Conservation (phyloP, 768 basidiomycete genomes). For the Xerocomellus dryophilus region DNA sequence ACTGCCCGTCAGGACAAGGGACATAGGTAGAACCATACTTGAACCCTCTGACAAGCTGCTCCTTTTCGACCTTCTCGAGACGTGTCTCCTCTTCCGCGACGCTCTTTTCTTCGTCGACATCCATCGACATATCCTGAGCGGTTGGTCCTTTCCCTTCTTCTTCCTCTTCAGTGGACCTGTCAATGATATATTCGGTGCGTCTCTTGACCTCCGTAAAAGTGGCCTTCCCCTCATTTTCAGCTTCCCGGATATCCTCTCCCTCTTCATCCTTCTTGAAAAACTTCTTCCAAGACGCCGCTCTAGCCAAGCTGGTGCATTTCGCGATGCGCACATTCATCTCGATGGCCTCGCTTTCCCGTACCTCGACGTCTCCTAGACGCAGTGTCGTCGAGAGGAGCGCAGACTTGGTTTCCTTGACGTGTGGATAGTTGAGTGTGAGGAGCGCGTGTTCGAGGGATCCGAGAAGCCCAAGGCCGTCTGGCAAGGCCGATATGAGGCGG, state of each 20-base stretch:
- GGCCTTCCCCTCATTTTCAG: slow-evolving; percentile 27
- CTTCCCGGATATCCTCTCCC: slow-evolving; percentile 28
- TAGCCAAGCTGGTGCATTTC: slow-evolving; percentile 72
- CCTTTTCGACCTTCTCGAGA: slow-evolving; percentile 64
- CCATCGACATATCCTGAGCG: slow-evolving; percentile 16
- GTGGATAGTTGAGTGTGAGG: slow-evolving; percentile 41
- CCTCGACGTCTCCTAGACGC: slow-evolving; percentile 73
- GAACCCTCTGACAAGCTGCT: slow-evolving; percentile 77
- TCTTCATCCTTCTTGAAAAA: slow-evolving; percentile 34
- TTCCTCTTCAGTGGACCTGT: slow-evolving; percentile 40
- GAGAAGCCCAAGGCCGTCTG: slow-evolving; percentile 26
- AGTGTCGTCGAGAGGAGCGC: slow-evolving; percentile 60
- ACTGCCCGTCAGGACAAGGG: slow-evolving; percentile 83
- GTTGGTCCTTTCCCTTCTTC: slow-evolving; percentile 25
- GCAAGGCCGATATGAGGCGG: slow-evolving; percentile 39
- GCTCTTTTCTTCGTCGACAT: slow-evolving; percentile 33
- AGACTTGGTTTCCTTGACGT: slow-evolving; percentile 68
- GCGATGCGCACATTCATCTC: slow-evolving; percentile 70
- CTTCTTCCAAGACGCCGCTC: slow-evolving; percentile 74
- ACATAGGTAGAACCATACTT: slow-evolving; percentile 89
- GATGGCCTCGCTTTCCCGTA: slow-evolving; percentile 65
- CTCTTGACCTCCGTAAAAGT: slow-evolving; percentile 41
- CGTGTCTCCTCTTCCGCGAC: slow-evolving; percentile 36
- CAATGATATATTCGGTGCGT: slow-evolving; percentile 57
- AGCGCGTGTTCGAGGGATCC: slow-evolving; percentile 32